Conservation (phyloP, 495 filamentous ascomycete species). For the Neurospora cerealis region DNA sequence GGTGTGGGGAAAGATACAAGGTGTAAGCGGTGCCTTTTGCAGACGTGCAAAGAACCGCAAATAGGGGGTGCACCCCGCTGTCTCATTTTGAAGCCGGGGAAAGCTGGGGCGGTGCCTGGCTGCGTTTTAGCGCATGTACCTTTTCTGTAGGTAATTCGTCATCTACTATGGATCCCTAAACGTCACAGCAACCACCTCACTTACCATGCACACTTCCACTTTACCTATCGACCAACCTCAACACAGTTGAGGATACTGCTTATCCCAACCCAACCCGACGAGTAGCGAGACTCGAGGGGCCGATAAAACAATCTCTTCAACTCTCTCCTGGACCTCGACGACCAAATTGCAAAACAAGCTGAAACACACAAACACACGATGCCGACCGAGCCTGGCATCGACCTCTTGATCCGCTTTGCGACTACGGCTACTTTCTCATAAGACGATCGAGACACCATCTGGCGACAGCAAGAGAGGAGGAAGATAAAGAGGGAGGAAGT, state of each 20-base stretch:
- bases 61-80: neutral
- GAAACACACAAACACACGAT: neutral
- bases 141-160: neutral
- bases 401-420: neutral
- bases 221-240: neutral
- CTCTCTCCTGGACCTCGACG: neutral
- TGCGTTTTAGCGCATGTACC: neutral
- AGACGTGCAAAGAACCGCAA: neutral
- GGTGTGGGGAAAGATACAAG: neutral
- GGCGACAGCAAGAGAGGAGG: neutral
- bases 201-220: neutral
- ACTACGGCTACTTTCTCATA: neutral
- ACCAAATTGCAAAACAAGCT: neutral
- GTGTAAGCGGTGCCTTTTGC: neutral
- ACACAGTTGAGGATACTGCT: neutral
- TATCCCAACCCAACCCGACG: neutral
- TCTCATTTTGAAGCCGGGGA: neutral
- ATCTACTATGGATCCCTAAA: neutral
- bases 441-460: neutral
- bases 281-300: neutral
- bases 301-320: neutral
- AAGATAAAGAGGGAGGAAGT: neutral
- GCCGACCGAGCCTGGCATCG: neutral
- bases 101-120: neutral
- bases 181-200: neutral